Base-by-base conservation (phyloP, 768 basidiomycete genomes). In the Tulasnella sp. region DNA sequence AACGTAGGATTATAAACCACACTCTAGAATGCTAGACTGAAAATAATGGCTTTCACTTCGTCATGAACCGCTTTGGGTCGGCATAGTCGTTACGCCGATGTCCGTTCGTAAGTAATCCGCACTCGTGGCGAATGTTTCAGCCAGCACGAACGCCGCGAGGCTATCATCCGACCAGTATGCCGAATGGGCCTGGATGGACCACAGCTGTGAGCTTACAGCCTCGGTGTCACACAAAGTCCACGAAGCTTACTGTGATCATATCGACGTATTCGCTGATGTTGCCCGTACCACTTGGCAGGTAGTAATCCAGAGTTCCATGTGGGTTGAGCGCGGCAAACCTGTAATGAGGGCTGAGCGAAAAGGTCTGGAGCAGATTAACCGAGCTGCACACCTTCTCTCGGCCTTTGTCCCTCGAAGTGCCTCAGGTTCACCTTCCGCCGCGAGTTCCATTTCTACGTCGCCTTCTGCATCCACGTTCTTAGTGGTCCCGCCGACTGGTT, bases 301-400 rank as follows among this genome's bases (percentile, higher is more conserved):
- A 68, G 53, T 70, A 73, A 58, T 73, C 72, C 5, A 74, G 57
- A 49, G 71, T 73, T 2, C 73, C 73, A 60, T 73, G 73, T 2
- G 72, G 72, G 52, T 74, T 74, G 39, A 74, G 60, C 1, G 73
- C 73, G 8, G 65, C 65, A 61, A 74, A 73, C n/a, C 73, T 64
- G n/a, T 7, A 8, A 53, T 23, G 39, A 5, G 12, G 25, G 23
- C 2, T 29, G n/a, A 48, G 56, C 32, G 15, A 46, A 25, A 11
- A 27, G 25, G 4, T 19, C 4, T 2, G 37, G 12, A 21, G 14
- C 19, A 27, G 8, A 43, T 48, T 4, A n/a, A 54, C 12, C 54
- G 11, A 36, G n/a, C 15, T 21, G 8, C 59, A 19, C 42, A 63
- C 65, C 65, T 62, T 27, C 65, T 55, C 48, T 65, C 65, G 15